Conservation (phyloP, 306 rosid genomes). For the Citrullus colocynthis region DNA sequence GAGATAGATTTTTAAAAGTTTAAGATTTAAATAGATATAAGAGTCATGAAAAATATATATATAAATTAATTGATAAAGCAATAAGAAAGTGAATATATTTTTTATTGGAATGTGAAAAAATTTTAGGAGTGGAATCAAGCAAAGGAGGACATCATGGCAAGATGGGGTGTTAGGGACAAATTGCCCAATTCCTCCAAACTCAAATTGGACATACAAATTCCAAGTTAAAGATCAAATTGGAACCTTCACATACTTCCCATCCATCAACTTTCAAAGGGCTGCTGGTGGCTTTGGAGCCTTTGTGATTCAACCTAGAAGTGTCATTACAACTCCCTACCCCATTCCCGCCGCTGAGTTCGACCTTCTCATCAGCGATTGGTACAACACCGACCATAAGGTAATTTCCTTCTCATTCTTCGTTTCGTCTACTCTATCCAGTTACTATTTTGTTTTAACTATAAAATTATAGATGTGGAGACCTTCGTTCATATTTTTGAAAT, state of each 20-base stretch:
- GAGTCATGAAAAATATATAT: too few species aligned
- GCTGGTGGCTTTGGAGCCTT: conserved; percentile 73
- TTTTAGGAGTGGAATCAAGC: conserved; percentile 66
- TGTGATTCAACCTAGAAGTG: conserved; percentile 48
- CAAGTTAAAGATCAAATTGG: conserved; percentile 84
- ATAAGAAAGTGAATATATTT: too few species aligned
- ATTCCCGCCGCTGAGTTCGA: conserved; percentile 46
- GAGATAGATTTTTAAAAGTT: too few species aligned
- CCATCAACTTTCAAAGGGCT: conserved; percentile 55
- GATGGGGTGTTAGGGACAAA: conserved; percentile 85
- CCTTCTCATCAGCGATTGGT: conserved; percentile 67
- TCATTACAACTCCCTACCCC: conserved; percentile 55
- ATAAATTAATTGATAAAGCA: too few species aligned
- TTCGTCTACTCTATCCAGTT: neutral
- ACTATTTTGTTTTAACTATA: too few species aligned
- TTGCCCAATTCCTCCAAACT: conserved; percentile 72
- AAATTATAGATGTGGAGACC: too few species aligned
- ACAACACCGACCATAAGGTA: conserved; percentile 45
- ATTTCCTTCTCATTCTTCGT: neutral
- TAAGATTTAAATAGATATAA: too few species aligned
- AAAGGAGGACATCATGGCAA: conserved; percentile 66
- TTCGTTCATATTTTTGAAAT: too few species aligned
- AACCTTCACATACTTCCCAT: conserved; percentile 57
- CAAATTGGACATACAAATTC: conserved; percentile 79
- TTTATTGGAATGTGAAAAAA: too few species aligned